Percentiles rank a stretch among this genome's conserved stretches.
phyloP scores from a whole-genome alignment of 2,329 filamentous ascomycete species.

The Phialemoniopsis sp. region DNA sequence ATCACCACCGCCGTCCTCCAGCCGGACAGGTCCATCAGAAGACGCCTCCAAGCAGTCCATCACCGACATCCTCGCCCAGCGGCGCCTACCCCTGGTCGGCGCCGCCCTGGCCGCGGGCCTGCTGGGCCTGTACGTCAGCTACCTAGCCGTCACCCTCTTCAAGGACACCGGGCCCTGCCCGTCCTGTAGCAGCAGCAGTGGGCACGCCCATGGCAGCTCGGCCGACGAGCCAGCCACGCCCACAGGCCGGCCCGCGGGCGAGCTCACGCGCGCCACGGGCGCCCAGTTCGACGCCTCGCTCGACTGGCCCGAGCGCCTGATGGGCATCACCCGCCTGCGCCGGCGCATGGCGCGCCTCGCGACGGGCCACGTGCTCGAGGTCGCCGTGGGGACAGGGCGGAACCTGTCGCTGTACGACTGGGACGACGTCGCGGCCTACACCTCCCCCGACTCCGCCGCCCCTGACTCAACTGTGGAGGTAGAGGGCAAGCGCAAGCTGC shows the following conservation, averaged over 20 bases:
- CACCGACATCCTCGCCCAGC: conserved; percentile 16
- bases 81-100: conserved; percentile 12
- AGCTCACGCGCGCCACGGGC: conserved; percentile 34
- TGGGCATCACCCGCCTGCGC: conserved; percentile 50
- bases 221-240: conserved; percentile 27
- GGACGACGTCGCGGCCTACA: conserved; percentile 25
- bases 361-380: conserved; percentile 55
- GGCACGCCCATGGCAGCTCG: background rate
- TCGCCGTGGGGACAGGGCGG: conserved; percentile 59
- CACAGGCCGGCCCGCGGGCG: conserved; percentile 43
- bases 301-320: conserved; percentile 51
- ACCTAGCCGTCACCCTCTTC: conserved; percentile 11
- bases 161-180: conserved; percentile 5
- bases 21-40: too few relatives aligned
- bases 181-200: background rate
- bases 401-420: conserved; percentile 59
- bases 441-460: conserved; percentile 3
- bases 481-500: conserved; percentile 3
- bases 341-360: conserved; percentile 41
- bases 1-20: background rate
- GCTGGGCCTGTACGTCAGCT: conserved; percentile 13
- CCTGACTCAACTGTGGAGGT: conserved; percentile 12
- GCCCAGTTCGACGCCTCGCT: conserved; percentile 55
- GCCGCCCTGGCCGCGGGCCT: conserved; percentile 13
- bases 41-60: conserved; percentile 13